Percentiles rank a stretch among this genome's conserved stretches.
Conservation (phyloP, 148 eudicot species). For the Limonium bicolor region DNA sequence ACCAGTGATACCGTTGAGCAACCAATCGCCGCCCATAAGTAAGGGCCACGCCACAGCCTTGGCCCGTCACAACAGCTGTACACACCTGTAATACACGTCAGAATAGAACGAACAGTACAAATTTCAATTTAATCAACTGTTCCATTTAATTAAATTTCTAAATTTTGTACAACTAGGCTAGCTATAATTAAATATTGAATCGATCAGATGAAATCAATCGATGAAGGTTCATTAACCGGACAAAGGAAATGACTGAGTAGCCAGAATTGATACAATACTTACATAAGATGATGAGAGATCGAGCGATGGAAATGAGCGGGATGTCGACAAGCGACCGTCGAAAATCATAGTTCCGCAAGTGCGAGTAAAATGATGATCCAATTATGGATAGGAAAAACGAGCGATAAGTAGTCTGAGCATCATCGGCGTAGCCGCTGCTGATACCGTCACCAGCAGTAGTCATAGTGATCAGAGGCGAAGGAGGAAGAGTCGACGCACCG, state of each 20-base stretch:
- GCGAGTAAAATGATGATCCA: conserved; percentile 9
- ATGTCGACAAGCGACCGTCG: conserved; percentile 24
- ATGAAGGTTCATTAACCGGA: no score
- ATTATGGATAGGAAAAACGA: conserved; percentile 7
- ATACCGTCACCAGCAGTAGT: no score
- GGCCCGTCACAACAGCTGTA: conserved; percentile 97
- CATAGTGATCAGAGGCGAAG: no score
- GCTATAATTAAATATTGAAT: not conserved
- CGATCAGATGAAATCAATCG: not conserved
- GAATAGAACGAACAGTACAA: not conserved
- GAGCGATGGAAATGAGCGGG: conserved; percentile 23
- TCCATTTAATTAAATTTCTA: no score
- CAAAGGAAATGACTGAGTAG: no score
- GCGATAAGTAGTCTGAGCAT: conserved; percentile 1
- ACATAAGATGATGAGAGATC: conserved; percentile 27
- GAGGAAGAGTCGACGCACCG: conserved; percentile 8
- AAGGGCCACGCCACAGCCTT: conserved; percentile 69
- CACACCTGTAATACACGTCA: conserved; percentile 59
- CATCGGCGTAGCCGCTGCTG: no score
- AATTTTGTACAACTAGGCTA: not conserved
- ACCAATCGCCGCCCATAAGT: conserved; percentile 47
- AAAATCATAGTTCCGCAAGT: conserved; percentile 21
- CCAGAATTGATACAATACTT: no score
- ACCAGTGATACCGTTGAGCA: conserved; percentile 56
- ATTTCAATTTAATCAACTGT: no score